Base-by-base conservation (phyloP, 345 rosid genomes). In the Linum trigynum region DNA sequence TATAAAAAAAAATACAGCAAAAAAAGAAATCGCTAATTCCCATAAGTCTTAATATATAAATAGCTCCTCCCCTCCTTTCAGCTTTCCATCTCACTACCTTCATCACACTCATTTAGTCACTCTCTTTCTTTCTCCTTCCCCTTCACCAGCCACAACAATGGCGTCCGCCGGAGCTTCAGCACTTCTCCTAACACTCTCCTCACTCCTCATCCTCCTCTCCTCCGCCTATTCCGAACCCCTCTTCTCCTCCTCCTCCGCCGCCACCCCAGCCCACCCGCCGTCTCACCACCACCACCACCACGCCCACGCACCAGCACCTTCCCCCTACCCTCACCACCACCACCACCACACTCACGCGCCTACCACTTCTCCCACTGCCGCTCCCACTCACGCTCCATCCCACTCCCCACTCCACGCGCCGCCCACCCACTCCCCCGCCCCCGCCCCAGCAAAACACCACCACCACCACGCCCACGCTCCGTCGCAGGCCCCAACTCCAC, bases 261-360 rank as follows among this genome's bases (percentile, higher is more conserved):
- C 37, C 62, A 36, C 37, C 1, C 62, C 62, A 36, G 39, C 39
- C 8, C 83, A 35, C 70, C 7, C 61, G 3, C 61, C 61, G 1
- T 5, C 76, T 36, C 68, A 50, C 53, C 67, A 69, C 78, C 74
- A 78, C 37, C 73, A 36, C 38, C 17, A 41, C 67, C 51, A 56
- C 62, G 75, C 69, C 59, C 17, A 59, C 15, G 73, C 80, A 5
- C 81, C 80, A 58, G 14, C 64, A 0, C 74, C 84, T 1, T 81
- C 74, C 66, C 36, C 16, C 4, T 40, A 23, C 41, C 11, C 11
- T n/a, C 63, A 5, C 41, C 2, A 43, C 23, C 84, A 77, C 4
- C 83, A 74, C 66, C 83, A 74, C 63, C 72, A 69, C 37, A 62
- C 5, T 8, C 66, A 72, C 65, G 73, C 85, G 64, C 69, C 80